Percentiles rank a stretch among this genome's conserved stretches.
These are phyloP conservation scores for Euphorbia peplus DNA, from an alignment of 345 rosid genomes.

Conservation along the genomic window DNA sequence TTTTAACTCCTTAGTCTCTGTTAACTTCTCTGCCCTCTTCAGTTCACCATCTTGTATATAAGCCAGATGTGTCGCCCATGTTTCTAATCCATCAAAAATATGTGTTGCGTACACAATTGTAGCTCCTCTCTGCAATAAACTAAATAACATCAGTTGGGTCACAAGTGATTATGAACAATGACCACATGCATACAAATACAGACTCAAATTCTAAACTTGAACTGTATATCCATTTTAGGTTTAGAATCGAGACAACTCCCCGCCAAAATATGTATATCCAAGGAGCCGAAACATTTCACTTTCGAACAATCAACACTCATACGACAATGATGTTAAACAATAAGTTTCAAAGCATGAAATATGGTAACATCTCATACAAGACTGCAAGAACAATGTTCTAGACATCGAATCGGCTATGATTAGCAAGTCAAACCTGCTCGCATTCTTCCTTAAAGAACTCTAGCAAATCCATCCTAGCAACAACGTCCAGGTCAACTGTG, in stretches of 20 bases:
- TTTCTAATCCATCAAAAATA: constrained; percentile 86
- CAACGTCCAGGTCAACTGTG: constrained; percentile 93
- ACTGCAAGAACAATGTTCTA: not conserved
- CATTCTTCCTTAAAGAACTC: constrained; percentile 91
- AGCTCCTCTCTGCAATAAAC: constrained; percentile 64
- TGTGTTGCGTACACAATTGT: constrained; percentile 88
- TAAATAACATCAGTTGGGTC: not conserved
- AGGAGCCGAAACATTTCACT: not conserved
- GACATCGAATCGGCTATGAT: not conserved
- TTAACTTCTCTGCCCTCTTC: constrained; percentile 48
- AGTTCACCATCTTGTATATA: constrained; percentile 83
- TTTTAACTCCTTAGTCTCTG: constrained; percentile 61
- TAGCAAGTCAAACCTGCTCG: constrained; percentile 49
- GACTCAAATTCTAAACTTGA: not conserved
- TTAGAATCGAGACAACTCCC: not conserved
- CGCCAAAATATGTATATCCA: not conserved
- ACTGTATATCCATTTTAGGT: not conserved
- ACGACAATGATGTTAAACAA: not conserved
- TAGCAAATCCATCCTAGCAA: constrained; percentile 89
- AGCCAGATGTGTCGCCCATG: constrained; percentile 88
- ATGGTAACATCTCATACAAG: not conserved
- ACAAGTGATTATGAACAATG: no score
- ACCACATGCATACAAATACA: not conserved
- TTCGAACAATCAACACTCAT: not conserved
- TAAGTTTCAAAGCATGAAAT: not conserved